phyloP scores from a whole-genome alignment of 2,329 filamentous ascomycete genomes.

The Fusarium sp. region DNA sequence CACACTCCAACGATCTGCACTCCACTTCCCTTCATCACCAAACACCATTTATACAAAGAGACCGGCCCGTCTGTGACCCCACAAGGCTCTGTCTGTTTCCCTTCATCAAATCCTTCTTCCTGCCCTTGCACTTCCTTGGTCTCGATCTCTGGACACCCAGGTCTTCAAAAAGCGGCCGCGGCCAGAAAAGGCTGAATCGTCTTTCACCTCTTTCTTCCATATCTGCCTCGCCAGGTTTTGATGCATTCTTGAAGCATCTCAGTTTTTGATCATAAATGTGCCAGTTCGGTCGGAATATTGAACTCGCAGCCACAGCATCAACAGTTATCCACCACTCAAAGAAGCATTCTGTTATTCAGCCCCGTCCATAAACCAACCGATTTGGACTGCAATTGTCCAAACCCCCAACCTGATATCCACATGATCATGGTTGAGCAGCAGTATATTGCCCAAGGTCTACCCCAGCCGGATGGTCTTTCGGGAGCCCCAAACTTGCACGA shows the following conservation, averaged over 20 bases:
- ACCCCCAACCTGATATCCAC: constrained; percentile 37
- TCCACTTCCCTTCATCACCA: constrained; percentile 48
- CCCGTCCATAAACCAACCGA: constrained; percentile 37
- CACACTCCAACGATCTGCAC: constrained; percentile 46
- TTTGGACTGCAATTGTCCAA: constrained; percentile 45
- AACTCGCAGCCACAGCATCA: constrained; percentile 36
- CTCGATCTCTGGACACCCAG: constrained; percentile 36
- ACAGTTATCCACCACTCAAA: constrained; percentile 30
- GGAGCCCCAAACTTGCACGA: constrained; percentile 48
- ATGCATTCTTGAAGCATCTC: constrained; percentile 33
- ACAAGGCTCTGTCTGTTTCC: constrained; percentile 48
- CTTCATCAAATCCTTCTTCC: constrained; percentile 35
- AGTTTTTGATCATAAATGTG: constrained; percentile 47
- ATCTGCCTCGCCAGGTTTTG: constrained; percentile 45
- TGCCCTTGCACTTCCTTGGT: constrained; percentile 35
- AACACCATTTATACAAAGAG: constrained; percentile 50
- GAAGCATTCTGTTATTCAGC: constrained; percentile 29
- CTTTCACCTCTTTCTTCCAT: constrained; percentile 27
- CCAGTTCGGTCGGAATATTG: constrained; percentile 40
- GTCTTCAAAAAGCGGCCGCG: constrained; percentile 49
- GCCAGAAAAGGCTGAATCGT: constrained; percentile 51
- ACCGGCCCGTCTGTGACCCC: constrained; percentile 44
- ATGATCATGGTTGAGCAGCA: constrained; percentile 56
- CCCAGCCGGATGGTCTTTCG: constrained; percentile 51
- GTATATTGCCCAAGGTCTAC: constrained; percentile 52